Conservation (phyloP, 1,284 basidiomycete genomes). For the Athelia sp. region DNA sequence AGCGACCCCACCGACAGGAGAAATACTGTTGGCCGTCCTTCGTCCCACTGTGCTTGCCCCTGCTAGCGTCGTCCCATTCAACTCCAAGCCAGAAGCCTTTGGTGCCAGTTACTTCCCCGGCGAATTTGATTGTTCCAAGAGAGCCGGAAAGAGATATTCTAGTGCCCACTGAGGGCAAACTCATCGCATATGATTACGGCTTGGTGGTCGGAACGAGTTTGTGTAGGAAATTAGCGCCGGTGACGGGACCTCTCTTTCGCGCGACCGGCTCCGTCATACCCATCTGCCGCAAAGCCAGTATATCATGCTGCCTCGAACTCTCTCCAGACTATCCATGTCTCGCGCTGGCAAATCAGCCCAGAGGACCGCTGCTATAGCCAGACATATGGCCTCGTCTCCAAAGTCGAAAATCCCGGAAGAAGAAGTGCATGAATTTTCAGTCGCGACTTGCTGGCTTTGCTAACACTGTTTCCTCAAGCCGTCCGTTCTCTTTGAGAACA, state of each 20-base stretch:
- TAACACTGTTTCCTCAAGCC: constrained; percentile 27
- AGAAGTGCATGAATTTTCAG: background rate
- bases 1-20: constrained; percentile 57
- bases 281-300: no score
- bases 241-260: no score
- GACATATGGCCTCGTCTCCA: constrained; percentile 46
- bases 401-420: background rate
- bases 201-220: background rate
- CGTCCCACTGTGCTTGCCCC: constrained; percentile 85
- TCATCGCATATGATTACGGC: constrained; percentile 9
- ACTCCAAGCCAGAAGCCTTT: constrained; percentile 84
- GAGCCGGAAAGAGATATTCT: constrained; percentile 47
- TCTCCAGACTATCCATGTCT: constrained; percentile 24
- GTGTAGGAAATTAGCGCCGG: background rate
- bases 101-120: constrained; percentile 63
- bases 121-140: constrained; percentile 67
- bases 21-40: constrained; percentile 83
- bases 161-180: constrained; percentile 35
- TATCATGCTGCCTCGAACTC: constrained; percentile 21
- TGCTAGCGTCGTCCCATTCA: constrained; percentile 86
- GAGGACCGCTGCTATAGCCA: constrained; percentile 50
- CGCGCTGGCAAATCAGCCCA: constrained; percentile 27
- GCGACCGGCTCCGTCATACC: background rate
- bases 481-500: constrained; percentile 67
- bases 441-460: background rate